Percentiles rank a stretch among this genome's conserved stretches.
phyloP scores from a whole-genome alignment of 2,329 filamentous ascomycete species.

The Colletotrichum endophyticum region DNA sequence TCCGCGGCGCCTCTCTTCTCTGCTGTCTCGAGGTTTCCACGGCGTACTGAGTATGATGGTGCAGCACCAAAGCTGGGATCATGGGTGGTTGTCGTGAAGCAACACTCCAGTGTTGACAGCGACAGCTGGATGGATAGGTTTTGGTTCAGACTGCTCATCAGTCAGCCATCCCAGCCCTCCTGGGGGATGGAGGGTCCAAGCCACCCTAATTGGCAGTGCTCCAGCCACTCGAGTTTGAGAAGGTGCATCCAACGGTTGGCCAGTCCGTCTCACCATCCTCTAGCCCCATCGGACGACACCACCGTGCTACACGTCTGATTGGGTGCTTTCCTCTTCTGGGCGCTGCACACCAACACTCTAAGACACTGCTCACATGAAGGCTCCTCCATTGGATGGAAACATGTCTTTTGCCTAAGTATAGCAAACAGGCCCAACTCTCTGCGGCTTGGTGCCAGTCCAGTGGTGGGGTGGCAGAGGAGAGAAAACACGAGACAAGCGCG shows the following conservation, averaged over 20 bases:
- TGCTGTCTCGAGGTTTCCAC: neutral
- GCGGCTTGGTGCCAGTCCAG: neutral
- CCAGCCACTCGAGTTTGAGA: slow-evolving; percentile 16
- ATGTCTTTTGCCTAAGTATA: neutral
- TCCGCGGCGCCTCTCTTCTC: neutral
- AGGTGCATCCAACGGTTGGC: neutral
- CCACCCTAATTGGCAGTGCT: neutral
- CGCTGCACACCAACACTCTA: neutral
- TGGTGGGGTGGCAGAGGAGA: neutral
- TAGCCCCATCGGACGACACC: neutral
- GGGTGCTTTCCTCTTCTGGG: neutral
- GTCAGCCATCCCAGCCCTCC: neutral
- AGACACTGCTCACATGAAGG: neutral
- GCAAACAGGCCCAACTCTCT: neutral
- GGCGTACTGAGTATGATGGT: neutral
- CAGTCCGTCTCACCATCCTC: slow-evolving; percentile 12
- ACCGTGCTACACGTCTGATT: neutral
- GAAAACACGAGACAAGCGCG: neutral
- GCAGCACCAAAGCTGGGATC: neutral
- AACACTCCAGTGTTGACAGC: neutral
- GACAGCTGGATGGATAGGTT: neutral
- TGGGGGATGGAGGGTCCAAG: neutral
- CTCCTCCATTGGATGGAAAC: neutral
- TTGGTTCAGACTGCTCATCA: neutral
- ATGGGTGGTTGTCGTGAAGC: neutral